Percentiles rank a stretch among this genome's conserved stretches.
Conservation (phyloP, 768 basidiomycete species). For the Gelatoporia subvermispora region DNA sequence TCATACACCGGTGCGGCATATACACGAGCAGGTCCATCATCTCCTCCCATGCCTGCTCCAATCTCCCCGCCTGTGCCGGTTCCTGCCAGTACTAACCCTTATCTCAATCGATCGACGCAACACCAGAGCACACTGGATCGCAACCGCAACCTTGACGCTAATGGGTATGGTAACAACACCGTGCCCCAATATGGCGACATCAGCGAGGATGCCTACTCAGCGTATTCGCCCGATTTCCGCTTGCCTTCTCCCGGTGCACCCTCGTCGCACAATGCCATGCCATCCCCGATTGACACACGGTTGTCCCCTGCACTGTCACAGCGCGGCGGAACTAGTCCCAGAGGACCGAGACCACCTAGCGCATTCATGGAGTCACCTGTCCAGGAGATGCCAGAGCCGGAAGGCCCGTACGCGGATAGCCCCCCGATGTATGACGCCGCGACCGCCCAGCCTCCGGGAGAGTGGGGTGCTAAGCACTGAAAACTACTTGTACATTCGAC, state of each 20-base stretch:
- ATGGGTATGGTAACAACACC: slow-evolving; percentile 46
- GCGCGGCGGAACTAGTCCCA: slow-evolving; percentile 8
- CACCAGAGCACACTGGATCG: slow-evolving; percentile 29
- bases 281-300: slow-evolving; percentile 36
- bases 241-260: slow-evolving; percentile 15
- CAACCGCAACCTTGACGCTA: slow-evolving; percentile 54
- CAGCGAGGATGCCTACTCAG: slow-evolving; percentile 9
- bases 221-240: slow-evolving; percentile 9
- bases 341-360: slow-evolving; percentile 15
- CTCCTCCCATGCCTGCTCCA: slow-evolving; percentile 7
- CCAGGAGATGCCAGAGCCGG: slow-evolving; percentile 12
- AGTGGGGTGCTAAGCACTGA: slow-evolving; percentile 45
- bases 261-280: slow-evolving; percentile 21
- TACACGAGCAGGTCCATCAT: slow-evolving; percentile 6
- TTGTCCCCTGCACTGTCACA: slow-evolving; percentile 1
- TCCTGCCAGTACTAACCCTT: slow-evolving; percentile 12
- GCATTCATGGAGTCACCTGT: slow-evolving; percentile 7
- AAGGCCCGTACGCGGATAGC: slow-evolving; percentile 40
- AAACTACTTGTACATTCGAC: background rate
- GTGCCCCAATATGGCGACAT: slow-evolving; percentile 23
- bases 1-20: slow-evolving; percentile 35
- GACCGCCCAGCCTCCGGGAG: slow-evolving; percentile 40
- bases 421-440: slow-evolving; percentile 68
- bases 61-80: no score
- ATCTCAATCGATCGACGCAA: slow-evolving; percentile 7